A percentile compares a stretch with the other conserved stretches of the same genome.
These are phyloP conservation scores for Pilasporangium apinafurcum DNA, from an alignment of 352 stramenopile species.

Conservation along the genomic window DNA sequence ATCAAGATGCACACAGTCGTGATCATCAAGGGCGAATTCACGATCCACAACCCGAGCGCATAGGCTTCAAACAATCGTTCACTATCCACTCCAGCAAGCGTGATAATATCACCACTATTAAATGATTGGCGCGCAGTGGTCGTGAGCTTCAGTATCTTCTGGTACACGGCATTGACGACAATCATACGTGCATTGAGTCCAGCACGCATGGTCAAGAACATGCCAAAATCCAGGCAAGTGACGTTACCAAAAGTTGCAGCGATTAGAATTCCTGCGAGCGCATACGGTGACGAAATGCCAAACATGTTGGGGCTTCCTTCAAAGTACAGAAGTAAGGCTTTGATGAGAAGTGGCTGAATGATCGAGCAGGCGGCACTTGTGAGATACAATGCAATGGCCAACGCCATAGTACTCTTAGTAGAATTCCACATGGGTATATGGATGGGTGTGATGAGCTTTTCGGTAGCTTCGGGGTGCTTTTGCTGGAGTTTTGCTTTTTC, in stretches of 20 bases:
- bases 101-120: constrained; percentile 57
- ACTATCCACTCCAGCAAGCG: constrained; percentile 38
- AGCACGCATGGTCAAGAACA: constrained; percentile 33
- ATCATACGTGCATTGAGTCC: constrained; percentile 29
- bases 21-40: constrained; percentile 18
- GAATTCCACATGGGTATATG: constrained; percentile 13
- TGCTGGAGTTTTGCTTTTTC: background rate
- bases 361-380: constrained; percentile 15
- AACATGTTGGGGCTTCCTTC: constrained; percentile 12
- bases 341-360: constrained; percentile 27
- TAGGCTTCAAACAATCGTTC: constrained; percentile 49
- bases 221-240: constrained; percentile 35
- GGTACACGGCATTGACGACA: constrained; percentile 23
- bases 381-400: constrained; percentile 16
- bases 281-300: constrained; percentile 15
- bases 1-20: constrained; percentile 17
- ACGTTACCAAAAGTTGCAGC: constrained; percentile 7
- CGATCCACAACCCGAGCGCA: constrained; percentile 27
- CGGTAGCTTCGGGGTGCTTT: background rate
- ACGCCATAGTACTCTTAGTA: constrained; percentile 19
- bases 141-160: constrained; percentile 44
- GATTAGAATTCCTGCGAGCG: constrained; percentile 3
- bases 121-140: constrained; percentile 28
- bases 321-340: constrained; percentile 17
- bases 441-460: constrained; percentile 1